A percentile compares a stretch with the other conserved stretches of the same genome.
phyloP scores from a whole-genome alignment of 352 stramenopile genomes.

The Peronosclerospora sorghi region DNA sequence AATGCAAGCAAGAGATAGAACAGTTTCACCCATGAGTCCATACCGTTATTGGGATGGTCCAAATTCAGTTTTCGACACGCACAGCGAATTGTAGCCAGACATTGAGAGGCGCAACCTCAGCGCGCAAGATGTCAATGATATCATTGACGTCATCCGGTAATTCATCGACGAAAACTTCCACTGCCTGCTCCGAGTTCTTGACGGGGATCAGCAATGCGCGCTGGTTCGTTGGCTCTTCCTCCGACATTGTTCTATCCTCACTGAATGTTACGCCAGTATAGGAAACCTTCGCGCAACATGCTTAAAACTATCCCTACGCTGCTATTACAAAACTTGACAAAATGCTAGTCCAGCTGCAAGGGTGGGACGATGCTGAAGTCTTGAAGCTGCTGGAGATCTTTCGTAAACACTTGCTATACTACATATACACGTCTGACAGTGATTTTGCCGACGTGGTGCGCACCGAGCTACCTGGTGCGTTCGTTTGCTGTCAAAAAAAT shows the following conservation, averaged over 20 bases:
- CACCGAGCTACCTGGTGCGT: slow-evolving; percentile 27
- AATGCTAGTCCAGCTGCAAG: slow-evolving; percentile 23
- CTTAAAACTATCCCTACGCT: not conserved
- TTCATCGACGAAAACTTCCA: slow-evolving; percentile 86
- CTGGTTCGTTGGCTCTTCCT: slow-evolving; percentile 28
- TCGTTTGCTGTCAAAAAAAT: not conserved
- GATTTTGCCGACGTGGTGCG: slow-evolving; percentile 33
- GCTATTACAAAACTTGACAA: not conserved
- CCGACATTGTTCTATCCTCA: slow-evolving; percentile 14
- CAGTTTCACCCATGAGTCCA: slow-evolving; percentile 1
- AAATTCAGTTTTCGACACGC: slow-evolving; percentile 6
- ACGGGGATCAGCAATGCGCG: slow-evolving; percentile 84
- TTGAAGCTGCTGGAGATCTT: slow-evolving; percentile 38
- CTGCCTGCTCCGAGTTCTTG: slow-evolving; percentile 83
- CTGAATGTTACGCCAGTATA: not conserved
- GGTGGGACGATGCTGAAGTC: slow-evolving; percentile 47
- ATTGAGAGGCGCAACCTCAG: slow-evolving; percentile 83
- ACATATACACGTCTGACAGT: slow-evolving; percentile 44
- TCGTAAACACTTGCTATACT: slow-evolving; percentile 38
- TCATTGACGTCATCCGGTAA: slow-evolving; percentile 85
- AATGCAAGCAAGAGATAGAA: not conserved
- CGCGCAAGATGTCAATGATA: slow-evolving; percentile 86
- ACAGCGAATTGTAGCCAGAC: slow-evolving; percentile 88
- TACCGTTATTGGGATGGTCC: not conserved
- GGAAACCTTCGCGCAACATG: not conserved